Percentiles rank a stretch among this genome's conserved stretches.
Evolutionary conservation across 2,329 filamentous ascomycete genomes (phyloP).

Genomic region (Talaromyces islandicus): DNA sequence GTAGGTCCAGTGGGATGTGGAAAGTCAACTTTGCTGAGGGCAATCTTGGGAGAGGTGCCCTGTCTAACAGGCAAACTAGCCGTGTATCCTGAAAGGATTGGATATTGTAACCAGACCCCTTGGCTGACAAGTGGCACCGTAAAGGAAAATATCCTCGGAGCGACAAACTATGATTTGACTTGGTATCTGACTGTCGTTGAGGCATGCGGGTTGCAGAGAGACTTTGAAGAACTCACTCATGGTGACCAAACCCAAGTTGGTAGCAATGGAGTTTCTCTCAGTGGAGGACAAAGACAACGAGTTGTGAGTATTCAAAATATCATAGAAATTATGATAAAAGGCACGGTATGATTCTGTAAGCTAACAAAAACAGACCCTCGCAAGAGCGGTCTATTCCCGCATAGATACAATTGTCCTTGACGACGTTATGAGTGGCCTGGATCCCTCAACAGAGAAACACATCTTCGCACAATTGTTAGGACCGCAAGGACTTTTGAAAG

Average conservation of each 20-base stretch:
- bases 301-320: slow-evolving; percentile 41
- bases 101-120: slow-evolving; percentile 16
- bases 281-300: slow-evolving; percentile 78
- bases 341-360: too few relatives aligned
- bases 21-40: slow-evolving; percentile 16
- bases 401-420: slow-evolving; percentile 76
- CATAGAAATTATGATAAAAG: neutral
- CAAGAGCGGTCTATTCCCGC: slow-evolving; percentile 69
- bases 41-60: slow-evolving; percentile 13
- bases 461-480: slow-evolving; percentile 22
- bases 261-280: slow-evolving; percentile 62
- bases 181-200: neutral
- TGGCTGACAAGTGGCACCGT: slow-evolving; percentile 13
- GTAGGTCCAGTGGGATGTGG: slow-evolving; percentile 16
- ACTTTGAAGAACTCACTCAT: neutral
- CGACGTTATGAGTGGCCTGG: slow-evolving; percentile 79
- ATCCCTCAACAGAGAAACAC: slow-evolving; percentile 47
- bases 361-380: slow-evolving; percentile 46
- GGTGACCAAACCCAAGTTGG: slow-evolving; percentile 60
- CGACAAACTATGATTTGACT: neutral
- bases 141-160: neutral
- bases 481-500: slow-evolving; percentile 7
- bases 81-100: slow-evolving; percentile 12
- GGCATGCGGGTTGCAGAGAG: neutral
- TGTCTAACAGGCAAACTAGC: slow-evolving; percentile 12